A percentile compares a stretch with the other conserved stretches of the same genome.
These are phyloP conservation scores for Malus fusca DNA, from an alignment of 306 rosid genomes.

Conservation along the genomic window DNA sequence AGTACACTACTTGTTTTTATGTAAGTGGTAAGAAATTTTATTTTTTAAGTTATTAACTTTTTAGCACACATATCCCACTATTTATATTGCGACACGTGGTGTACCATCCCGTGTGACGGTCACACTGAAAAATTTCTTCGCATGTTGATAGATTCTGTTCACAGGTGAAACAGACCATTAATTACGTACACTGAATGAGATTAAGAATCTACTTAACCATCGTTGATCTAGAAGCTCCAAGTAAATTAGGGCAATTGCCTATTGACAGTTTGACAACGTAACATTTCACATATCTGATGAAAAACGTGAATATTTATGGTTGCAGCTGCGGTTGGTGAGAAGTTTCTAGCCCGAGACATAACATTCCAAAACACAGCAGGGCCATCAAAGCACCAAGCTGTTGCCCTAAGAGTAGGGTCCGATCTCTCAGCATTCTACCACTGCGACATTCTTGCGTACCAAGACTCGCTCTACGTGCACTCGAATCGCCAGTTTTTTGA, in stretches of 20 bases:
- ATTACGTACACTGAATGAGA: background rate
- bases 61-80: too few species aligned
- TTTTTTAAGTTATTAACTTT: too few species aligned
- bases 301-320: background rate
- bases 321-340: conserved; percentile 72
- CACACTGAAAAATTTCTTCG: too few species aligned
- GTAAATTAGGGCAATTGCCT: background rate
- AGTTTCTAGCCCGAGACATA: conserved; percentile 62
- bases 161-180: background rate
- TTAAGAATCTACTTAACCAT: too few species aligned
- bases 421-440: conserved; percentile 83
- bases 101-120: too few species aligned
- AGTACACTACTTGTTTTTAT: too few species aligned
- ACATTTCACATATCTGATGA: background rate
- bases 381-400: conserved; percentile 87
- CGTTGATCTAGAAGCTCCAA: background rate
- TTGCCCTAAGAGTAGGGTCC: conserved; percentile 77
- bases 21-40: too few species aligned
- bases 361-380: conserved; percentile 93
- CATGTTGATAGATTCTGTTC: background rate
- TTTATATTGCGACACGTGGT: too few species aligned
- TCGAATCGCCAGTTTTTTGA: conserved; percentile 74
- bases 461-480: conserved; percentile 91
- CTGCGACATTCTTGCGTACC: conserved; percentile 67
- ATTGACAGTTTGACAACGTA: background rate